Evolutionary conservation across 2,329 filamentous ascomycete species (phyloP), one percentile per base, ranked within the genome.

Genomic region (Sporothrix brunneoviolacea): DNA sequence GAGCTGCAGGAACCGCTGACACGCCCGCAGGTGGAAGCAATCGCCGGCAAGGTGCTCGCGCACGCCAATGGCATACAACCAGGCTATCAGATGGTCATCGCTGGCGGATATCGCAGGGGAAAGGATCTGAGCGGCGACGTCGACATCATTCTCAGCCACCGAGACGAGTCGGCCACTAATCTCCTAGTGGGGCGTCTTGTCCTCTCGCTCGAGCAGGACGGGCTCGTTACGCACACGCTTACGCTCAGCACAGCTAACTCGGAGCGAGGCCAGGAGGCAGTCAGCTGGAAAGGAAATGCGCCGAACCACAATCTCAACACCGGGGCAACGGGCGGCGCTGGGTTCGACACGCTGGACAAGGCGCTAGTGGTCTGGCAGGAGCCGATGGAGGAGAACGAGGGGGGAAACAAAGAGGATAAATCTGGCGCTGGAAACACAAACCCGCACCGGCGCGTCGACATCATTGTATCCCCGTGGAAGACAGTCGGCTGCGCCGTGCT

Each of bases 291-390:
- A 55, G 76, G 75, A 0, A 62, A 67, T 41, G 62, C 62, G 28
- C 61, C 56, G 19, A 64, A 27, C 4, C 43, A 41, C 16, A 30
- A 48, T 42, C 3, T 51, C 16, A 16, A 53, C 48, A 12, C 33
- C 3, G 44, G 43, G 28, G 12, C 6, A 19, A 16, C 24, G 3
- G 48, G 70, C 2, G 76, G 76, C 0, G 70, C 74, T 19, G 87
- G 88, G 0, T 96, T 95, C 58, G 91, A 96, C 62, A 88, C 83
- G 0, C 75, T 97, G 1, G 91, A 97, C 65, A 96, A 96, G 65
- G 90, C 90, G 0, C 70, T 97, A 47, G 86, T 96, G 1, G 89
- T 96, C 0, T 97, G 91, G 91, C 88, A 95, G 62, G 74, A 90
- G 60, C 84, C 84, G 0, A 45, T 65, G 4, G 42, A 48, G 12